Evolutionary conservation across 1,284 basidiomycete species (phyloP).

Genomic region (Tranzscheliella williamsii): DNA sequence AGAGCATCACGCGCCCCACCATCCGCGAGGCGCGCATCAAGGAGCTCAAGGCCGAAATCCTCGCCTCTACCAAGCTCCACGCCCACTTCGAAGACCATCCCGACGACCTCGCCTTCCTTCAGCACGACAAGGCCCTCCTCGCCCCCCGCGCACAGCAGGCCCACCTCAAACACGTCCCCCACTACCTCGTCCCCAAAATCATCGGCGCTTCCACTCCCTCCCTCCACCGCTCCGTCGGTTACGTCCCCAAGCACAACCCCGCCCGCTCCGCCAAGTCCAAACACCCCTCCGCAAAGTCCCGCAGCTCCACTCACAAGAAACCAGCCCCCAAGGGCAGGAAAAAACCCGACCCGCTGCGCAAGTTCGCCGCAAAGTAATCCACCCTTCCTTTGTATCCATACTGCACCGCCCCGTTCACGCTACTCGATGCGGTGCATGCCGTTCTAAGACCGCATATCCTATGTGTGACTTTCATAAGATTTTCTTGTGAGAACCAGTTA

Average conservation of each 20-base stretch:
- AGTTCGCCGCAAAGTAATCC: conserved; percentile 40
- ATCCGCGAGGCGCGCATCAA: conserved; percentile 90
- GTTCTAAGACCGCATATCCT: no score
- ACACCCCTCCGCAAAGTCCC: conserved; percentile 2
- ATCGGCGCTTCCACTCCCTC: conserved; percentile 58
- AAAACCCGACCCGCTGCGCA: conserved; percentile 45
- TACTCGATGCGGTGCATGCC: no score
- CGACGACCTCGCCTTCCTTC: conserved; percentile 84
- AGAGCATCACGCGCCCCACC: conserved; percentile 81
- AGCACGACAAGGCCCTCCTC: conserved; percentile 91
- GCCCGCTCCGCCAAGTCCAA: conserved; percentile 4
- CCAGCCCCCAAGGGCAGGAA: conserved; percentile 18
- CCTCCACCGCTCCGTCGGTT: conserved; percentile 6
- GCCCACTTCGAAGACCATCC: conserved; percentile 98
- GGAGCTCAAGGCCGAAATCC: conserved; percentile 88
- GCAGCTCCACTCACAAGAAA: conserved; percentile 11
- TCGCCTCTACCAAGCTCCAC: conserved; percentile 93
- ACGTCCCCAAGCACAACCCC: conserved; percentile 24
- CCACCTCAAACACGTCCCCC: conserved; percentile 94
- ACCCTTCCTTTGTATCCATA: no score
- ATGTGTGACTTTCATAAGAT: no score
- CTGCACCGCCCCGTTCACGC: no score
- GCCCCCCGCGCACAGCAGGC: conserved; percentile 74
- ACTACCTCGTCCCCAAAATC: conserved; percentile 86
- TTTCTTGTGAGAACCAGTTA: no score